A percentile compares a stretch with the other conserved stretches of the same genome.
These are phyloP conservation scores for Gossypium longicalyx DNA, from an alignment of 345 rosid species.

Conservation along the genomic window DNA sequence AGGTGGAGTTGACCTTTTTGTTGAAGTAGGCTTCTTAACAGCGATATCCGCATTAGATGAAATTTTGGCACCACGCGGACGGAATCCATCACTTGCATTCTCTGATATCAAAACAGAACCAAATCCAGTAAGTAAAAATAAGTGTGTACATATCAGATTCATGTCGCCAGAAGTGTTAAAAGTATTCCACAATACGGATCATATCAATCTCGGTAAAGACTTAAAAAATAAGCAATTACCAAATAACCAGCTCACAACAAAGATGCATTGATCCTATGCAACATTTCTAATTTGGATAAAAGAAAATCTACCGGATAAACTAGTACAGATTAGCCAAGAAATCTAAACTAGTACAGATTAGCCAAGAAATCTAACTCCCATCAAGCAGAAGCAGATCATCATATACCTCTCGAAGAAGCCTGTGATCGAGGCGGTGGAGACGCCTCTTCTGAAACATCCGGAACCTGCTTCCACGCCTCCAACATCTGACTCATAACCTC, in stretches of 20 bases:
- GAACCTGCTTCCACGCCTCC: conserved; percentile 90
- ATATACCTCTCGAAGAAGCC: conserved; percentile 65
- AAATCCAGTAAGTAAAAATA: not conserved
- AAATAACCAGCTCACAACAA: conserved; percentile 1
- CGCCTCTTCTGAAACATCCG: conserved; percentile 71
- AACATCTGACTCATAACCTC: conserved; percentile 85
- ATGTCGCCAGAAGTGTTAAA: not conserved
- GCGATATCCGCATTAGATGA: conserved; percentile 27
- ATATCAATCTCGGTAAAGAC: not conserved
- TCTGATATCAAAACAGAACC: conserved; percentile 32
- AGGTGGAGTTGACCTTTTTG: conserved; percentile 42
- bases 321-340: conserved; percentile 1
- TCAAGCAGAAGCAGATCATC: conserved; percentile 1
- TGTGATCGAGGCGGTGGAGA: conserved; percentile 64
- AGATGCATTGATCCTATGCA: not conserved
- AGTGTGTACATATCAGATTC: not conserved
- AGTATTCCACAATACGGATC: not conserved
- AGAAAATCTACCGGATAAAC: not conserved
- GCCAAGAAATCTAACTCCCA: conserved; percentile 8
- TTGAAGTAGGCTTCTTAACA: conserved; percentile 30
- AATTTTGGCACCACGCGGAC: conserved; percentile 39
- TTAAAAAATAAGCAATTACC: not conserved
- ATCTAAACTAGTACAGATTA: conserved; percentile 13
- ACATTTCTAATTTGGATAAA: conserved; percentile 8
- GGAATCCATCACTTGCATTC: conserved; percentile 51